phyloP scores from a whole-genome alignment of 352 stramenopile genomes.

The Pythium monospermum region DNA sequence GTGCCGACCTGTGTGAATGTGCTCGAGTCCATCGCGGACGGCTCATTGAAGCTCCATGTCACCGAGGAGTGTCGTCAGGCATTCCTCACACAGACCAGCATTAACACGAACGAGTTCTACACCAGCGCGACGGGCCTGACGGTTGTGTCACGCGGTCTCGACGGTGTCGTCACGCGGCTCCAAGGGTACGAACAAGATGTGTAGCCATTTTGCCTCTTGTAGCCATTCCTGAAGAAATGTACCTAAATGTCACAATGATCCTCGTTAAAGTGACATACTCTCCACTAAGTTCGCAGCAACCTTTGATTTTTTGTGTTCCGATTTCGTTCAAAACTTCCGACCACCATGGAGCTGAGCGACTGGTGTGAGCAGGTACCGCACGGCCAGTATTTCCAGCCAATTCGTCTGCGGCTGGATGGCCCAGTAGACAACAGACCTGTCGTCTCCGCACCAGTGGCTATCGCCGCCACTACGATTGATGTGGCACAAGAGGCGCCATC shows the following conservation, averaged over 20 bases:
- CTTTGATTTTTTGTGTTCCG: slow-evolving; percentile 1
- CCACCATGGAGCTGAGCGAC: slow-evolving; percentile 24
- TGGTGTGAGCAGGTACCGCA: slow-evolving; percentile 27
- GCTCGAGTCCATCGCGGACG: slow-evolving; percentile 36
- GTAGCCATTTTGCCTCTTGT: neutral
- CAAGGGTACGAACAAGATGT: neutral
- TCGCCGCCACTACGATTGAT: neutral
- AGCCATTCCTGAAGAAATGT: neutral
- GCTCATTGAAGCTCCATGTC: slow-evolving; percentile 33
- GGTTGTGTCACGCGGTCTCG: slow-evolving; percentile 46
- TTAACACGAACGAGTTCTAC: slow-evolving; percentile 51
- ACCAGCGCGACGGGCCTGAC: slow-evolving; percentile 44
- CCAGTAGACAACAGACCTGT: neutral
- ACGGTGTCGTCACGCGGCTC: slow-evolving; percentile 37
- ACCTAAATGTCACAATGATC: slow-evolving; percentile 18
- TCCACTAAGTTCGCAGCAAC: slow-evolving; percentile 17
- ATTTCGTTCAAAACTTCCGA: slow-evolving; percentile 1
- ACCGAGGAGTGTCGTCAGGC: slow-evolving; percentile 36
- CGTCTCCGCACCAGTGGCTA: neutral
- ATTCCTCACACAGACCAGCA: slow-evolving; percentile 49
- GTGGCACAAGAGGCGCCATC: neutral
- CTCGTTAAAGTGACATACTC: neutral
- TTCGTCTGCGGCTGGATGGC: slow-evolving; percentile 19
- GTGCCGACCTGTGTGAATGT: slow-evolving; percentile 53
- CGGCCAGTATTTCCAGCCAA: slow-evolving; percentile 24